Evolutionary conservation across 192 early-diverging fungal genomes (phyloP), one percentile per base, ranked within the genome.

Genomic region (Rhizophagus sp.): DNA sequence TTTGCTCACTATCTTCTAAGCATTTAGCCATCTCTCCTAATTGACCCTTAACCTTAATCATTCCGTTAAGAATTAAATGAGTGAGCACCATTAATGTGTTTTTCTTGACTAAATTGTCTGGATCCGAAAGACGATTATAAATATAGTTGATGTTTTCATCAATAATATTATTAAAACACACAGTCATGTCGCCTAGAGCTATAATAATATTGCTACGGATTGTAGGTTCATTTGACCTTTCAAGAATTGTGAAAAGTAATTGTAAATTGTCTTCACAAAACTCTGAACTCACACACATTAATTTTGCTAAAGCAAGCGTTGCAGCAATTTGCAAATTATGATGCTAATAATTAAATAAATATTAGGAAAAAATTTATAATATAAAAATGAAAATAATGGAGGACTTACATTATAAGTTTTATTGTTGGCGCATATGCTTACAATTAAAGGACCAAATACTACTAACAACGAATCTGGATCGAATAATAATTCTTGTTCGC

Each of bases 31-130:
- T 98, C 84, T 98, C 97, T 81, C 94, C 94, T 64, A 99, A 88
- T 81, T 99, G 97, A 12, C 97, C 98, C 83, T 98, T 99, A 50
- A 97, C 97, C 82, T 99, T 99, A 83, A 99, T 93, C 97, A 98
- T 98, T 30, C 97, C 97, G 83, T 99, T 99, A 64, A 99, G 87
- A 62, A 99, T 96, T 85, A 99, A 85, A 82, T 98, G 97, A 0
- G 97, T 97, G 61, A 99, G 84, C 15, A 99, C 98, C 98, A 99
- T 99, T 61, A 99, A 91, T 62, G 97, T 92, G 83, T 97, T 99
- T 86, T 97, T 97, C 83, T 97, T 96, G 49, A 98, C 97, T 11
- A 89, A 82, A 2, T 83, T 82, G 80, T 98, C 94, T 0, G 84
- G 76, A 82, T 99, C 98, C 22, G 89, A 85, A 44, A 99, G 88